phyloP scores from a whole-genome alignment of 805 yeast species.

The Metschnikowia noctiluminum region DNA sequence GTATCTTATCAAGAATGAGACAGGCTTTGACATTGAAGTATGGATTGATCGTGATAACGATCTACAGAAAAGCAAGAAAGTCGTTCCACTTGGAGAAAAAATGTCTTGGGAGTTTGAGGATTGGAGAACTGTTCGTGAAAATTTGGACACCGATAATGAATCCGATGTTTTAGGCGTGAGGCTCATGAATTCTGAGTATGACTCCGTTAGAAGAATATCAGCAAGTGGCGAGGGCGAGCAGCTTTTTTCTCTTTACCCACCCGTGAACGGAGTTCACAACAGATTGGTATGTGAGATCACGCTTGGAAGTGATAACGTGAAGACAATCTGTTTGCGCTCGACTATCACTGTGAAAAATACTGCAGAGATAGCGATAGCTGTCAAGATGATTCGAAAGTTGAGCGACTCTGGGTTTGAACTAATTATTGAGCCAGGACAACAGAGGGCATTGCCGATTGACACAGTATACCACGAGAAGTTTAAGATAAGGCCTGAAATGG shows the following conservation, averaged over 20 bases:
- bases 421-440: slow-evolving; percentile 50
- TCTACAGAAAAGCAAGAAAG: slow-evolving; percentile 25
- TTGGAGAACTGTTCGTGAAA: slow-evolving; percentile 84
- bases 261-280: slow-evolving; percentile 60
- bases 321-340: slow-evolving; percentile 73
- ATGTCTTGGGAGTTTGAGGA: slow-evolving; percentile 92
- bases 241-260: slow-evolving; percentile 63
- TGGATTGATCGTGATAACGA: slow-evolving; percentile 60
- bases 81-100: slow-evolving; percentile 45
- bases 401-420: slow-evolving; percentile 22
- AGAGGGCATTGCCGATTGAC: slow-evolving; percentile 72
- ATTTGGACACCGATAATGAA: slow-evolving; percentile 60
- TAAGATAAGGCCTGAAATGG: slow-evolving; percentile 58
- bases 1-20: slow-evolving; percentile 73
- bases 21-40: slow-evolving; percentile 76
- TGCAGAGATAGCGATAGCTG: slow-evolving; percentile 53
- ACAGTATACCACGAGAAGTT: slow-evolving; percentile 57
- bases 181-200: slow-evolving; percentile 54
- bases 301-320: slow-evolving; percentile 73
- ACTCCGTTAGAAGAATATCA: slow-evolving; percentile 52
- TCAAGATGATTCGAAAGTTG: slow-evolving; percentile 40
- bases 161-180: slow-evolving; percentile 63
- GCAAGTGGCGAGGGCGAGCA: slow-evolving; percentile 84
- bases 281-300: slow-evolving; percentile 70
- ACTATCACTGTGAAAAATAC: slow-evolving; percentile 66